A percentile compares a stretch with the other conserved stretches of the same genome.
These are phyloP conservation scores for Colletotrichum agaves DNA, from an alignment of 2,329 filamentous ascomycete species.

Conservation along the genomic window DNA sequence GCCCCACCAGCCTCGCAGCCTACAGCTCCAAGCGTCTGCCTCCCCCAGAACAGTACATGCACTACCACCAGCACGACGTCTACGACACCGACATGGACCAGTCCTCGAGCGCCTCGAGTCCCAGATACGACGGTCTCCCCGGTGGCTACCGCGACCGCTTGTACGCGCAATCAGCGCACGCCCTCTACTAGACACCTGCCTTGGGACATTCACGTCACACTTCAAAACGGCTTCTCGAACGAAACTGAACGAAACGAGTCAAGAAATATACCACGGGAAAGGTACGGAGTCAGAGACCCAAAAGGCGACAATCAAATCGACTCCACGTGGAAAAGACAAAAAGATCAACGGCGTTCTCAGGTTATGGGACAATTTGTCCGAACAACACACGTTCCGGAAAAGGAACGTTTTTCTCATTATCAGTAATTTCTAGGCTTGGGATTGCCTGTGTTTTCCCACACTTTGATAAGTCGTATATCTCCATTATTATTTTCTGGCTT, in stretches of 20 bases:
- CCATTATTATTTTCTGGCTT: background rate
- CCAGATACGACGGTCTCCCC: constrained; percentile 29
- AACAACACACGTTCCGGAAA: background rate
- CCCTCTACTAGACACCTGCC: constrained; percentile 9
- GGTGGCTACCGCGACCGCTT: constrained; percentile 28
- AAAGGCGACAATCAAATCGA: background rate
- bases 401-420: constrained; percentile 9
- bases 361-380: background rate
- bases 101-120: constrained; percentile 35
- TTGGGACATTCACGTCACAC: background rate
- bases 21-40: constrained; percentile 35
- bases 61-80: constrained; percentile 34
- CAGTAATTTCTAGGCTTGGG: constrained; percentile 11
- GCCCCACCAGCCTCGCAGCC: constrained; percentile 28
- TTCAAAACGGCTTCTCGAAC: constrained; percentile 13
- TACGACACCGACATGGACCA: constrained; percentile 37
- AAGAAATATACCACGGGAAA: constrained; percentile 10
- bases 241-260: constrained; percentile 26
- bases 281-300: constrained; percentile 24
- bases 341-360: constrained; percentile 3
- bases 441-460: constrained; percentile 15
- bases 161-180: constrained; percentile 29
- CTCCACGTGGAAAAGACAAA: background rate
- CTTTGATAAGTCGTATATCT: background rate
- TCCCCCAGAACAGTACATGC: constrained; percentile 35